Percentiles rank a stretch among this genome's conserved stretches.
Evolutionary conservation across 139 green algal genomes (phyloP).

Genomic region (Closterium sp.): DNA sequence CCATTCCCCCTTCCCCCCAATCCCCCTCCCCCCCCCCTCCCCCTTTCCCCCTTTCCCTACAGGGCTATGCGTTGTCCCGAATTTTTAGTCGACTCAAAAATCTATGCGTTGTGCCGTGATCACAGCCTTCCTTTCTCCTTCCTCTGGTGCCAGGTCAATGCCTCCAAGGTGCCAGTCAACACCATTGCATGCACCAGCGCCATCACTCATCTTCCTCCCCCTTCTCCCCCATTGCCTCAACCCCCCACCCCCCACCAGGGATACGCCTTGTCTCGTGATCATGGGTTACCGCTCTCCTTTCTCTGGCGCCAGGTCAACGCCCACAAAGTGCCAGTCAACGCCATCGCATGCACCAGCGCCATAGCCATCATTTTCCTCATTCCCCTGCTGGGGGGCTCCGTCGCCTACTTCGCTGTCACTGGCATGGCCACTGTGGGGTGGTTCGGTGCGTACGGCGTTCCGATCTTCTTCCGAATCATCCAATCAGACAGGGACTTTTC

Average conservation of each 20-base stretch:
- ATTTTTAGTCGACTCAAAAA: no score
- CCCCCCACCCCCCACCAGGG: no score
- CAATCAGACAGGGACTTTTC: neutral
- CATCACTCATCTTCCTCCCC: neutral
- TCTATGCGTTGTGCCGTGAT: neutral
- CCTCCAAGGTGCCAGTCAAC: neutral
- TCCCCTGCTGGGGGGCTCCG: conserved; percentile 4
- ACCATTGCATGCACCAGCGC: neutral
- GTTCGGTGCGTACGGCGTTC: neutral
- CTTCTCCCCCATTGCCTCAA: neutral
- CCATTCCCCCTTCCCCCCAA: no score
- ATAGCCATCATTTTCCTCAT: neutral
- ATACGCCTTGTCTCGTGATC: no score
- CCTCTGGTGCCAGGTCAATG: neutral
- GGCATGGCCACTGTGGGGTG: neutral
- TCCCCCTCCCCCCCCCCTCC: no score
- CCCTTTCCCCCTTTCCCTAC: neutral
- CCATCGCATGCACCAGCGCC: neutral
- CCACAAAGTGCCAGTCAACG: no score
- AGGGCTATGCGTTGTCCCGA: no score
- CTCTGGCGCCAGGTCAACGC: no score
- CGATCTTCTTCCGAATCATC: neutral
- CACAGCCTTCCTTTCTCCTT: neutral
- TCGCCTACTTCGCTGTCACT: neutral
- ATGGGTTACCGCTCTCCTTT: no score